Evolutionary conservation across 345 rosid genomes (phyloP), one percentile per base, ranked within the genome.

Genomic region (Dipteronia dyeriana): DNA sequence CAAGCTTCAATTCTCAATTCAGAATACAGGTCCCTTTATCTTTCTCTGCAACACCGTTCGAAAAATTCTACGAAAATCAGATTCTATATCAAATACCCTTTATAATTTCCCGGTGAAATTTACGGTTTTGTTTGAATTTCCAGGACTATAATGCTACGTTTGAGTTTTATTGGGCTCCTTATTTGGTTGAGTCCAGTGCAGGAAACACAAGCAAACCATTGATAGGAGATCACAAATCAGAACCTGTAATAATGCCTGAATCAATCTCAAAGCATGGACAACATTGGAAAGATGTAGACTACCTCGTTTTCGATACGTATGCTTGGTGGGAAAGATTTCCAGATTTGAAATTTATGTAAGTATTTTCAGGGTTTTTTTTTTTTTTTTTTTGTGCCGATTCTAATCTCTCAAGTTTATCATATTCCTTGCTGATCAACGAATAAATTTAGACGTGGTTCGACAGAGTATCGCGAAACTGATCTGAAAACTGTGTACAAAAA

Each of bases 401-500:
- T 34, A 4, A 34, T 34, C 38, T 34, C 38, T 34, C 38, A 41
- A 41, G 10, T 41, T 41, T 41, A 41, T 9, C 45, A 41, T 41
- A 41, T 22, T 49, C 16, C 17, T 22, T 70, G 49, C 10, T 43
- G 31, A 66, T 86, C 96, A 29, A 9, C 65, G 73, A 41, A 41
- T 17, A 79, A 91, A 71, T 34, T 34, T 34, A 34, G 38, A 4
- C 38, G 38, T 34, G 99, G 97, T 10, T 72, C 83, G 4, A 91
- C 88, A 0, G 94, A 87, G 79, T 94, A 89, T 11, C 95, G 91
- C 9, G 98, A 96, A 77, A 80, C 92, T 78, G 82, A 79, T 64
- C 90, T 98, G 86, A 0, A 63, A 81, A 25, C 97, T 91, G 0
- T 94, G 94, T 39, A 75, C 67, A 80, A 79, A 56, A 53, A 87